Evolutionary conservation across 1,284 basidiomycete species (phyloP).

Genomic region (Cystobasidium sp.): DNA sequence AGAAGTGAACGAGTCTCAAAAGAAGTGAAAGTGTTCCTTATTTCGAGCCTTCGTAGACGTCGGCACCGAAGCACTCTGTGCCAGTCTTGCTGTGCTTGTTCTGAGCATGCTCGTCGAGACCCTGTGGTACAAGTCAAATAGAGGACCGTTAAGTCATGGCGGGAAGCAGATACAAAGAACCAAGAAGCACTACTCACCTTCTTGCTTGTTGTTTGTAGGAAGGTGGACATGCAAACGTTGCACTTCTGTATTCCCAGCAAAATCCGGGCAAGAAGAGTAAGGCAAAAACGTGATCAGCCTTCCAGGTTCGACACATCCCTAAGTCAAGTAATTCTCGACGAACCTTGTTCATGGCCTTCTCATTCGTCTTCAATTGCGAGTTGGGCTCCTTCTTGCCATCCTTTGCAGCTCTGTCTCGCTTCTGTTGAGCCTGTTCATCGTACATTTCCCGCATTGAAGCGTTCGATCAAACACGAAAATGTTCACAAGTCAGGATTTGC

Average conservation of each 20-base stretch:
- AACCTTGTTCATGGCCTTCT: slow-evolving; percentile 43
- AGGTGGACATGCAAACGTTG: slow-evolving; percentile 35
- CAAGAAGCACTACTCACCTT: slow-evolving; percentile 19
- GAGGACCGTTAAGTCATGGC: neutral
- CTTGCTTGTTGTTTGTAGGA: slow-evolving; percentile 38
- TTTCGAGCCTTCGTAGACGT: slow-evolving; percentile 36
- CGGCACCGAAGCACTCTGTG: slow-evolving; percentile 34
- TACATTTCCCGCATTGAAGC: neutral
- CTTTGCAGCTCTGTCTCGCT: slow-evolving; percentile 31
- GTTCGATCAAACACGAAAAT: neutral
- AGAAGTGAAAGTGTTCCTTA: neutral
- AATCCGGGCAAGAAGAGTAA: neutral
- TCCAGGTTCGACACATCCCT: too few species aligned
- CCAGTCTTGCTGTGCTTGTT: slow-evolving; percentile 38
- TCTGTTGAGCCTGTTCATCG: slow-evolving; percentile 23
- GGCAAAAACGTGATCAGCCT: slow-evolving; percentile 32
- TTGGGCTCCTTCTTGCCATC: slow-evolving; percentile 32
- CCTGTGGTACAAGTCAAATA: neutral
- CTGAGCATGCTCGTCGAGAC: slow-evolving; percentile 34
- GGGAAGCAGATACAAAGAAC: neutral
- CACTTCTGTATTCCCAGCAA: slow-evolving; percentile 13
- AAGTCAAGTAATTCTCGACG: neutral
- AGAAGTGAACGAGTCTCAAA: neutral
- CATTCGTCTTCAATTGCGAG: slow-evolving; percentile 38
- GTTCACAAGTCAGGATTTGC: neutral